These are phyloP conservation scores for Sporobolus alterniflorus DNA, from an alignment of 202 grass and related monocot genomes.

Conservation along the genomic window DNA sequence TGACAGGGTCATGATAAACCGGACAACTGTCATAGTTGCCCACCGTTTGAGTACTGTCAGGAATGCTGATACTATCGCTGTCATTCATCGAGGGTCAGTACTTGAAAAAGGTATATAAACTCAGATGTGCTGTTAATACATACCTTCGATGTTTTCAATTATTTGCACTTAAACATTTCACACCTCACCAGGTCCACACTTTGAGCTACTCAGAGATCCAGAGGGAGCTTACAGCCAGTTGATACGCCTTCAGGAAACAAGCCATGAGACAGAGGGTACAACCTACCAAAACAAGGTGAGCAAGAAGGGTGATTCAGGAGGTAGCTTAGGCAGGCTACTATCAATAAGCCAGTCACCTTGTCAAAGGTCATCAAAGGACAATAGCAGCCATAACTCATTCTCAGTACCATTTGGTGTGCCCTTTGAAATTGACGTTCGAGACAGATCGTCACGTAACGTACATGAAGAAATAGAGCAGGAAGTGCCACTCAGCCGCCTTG, in stretches of 20 bases:
- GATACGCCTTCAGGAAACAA: slow-evolving; percentile 71
- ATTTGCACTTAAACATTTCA: not conserved
- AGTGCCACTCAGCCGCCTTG: slow-evolving; percentile 65
- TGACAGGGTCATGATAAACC: slow-evolving; percentile 73
- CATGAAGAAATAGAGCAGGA: slow-evolving; percentile 34
- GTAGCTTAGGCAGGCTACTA: slow-evolving; percentile 35
- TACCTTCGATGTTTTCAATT: not conserved
- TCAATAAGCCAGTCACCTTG: slow-evolving; percentile 31
- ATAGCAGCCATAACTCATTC: slow-evolving; percentile 52
- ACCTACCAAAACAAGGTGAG: slow-evolving; percentile 32
- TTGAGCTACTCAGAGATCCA: slow-evolving; percentile 62
- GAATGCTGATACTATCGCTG: slow-evolving; percentile 72
- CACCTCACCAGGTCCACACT: slow-evolving; percentile 69
- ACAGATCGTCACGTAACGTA: slow-evolving; percentile 21
- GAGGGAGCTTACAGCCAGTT: slow-evolving; percentile 86
- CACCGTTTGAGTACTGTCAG: slow-evolving; percentile 76
- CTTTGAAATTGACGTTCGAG: slow-evolving; percentile 47
- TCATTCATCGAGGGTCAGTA: slow-evolving; percentile 67
- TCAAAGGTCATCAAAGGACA: slow-evolving; percentile 45
- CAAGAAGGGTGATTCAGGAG: slow-evolving; percentile 34
- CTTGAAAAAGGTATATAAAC: slow-evolving; percentile 73
- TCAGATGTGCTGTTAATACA: not conserved
- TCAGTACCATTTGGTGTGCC: slow-evolving; percentile 36
- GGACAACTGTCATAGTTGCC: slow-evolving; percentile 78
- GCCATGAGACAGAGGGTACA: not conserved